Evolutionary conservation across 305 asterid genomes (phyloP).

Genomic region (Withania somnifera): DNA sequence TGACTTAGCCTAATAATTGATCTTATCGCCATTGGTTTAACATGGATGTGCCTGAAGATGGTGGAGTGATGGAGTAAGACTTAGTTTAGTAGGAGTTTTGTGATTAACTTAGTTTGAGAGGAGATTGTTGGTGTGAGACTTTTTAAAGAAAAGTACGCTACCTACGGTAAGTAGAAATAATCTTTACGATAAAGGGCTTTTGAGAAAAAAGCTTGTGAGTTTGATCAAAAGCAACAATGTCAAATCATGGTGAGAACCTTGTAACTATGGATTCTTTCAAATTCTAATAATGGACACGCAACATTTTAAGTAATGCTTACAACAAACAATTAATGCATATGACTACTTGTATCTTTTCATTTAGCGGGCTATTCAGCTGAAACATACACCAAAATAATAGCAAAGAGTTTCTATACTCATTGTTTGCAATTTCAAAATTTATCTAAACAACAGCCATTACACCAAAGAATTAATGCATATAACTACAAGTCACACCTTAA

Average conservation of each 20-base stretch:
- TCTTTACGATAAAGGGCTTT: background rate
- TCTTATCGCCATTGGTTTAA: background rate
- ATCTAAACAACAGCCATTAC: no score
- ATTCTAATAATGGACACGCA: background rate
- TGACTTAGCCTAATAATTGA: background rate
- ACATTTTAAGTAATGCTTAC: no score
- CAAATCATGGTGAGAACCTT: background rate
- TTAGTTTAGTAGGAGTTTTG: background rate
- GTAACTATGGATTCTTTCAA: background rate
- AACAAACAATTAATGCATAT: no score
- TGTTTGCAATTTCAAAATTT: no score
- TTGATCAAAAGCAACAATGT: background rate
- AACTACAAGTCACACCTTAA: no score
- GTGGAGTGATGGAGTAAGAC: background rate
- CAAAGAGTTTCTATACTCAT: no score
- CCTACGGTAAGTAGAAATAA: background rate
- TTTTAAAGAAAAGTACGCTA: background rate
- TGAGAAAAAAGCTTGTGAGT: background rate
- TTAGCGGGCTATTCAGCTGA: no score
- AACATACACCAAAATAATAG: no score
- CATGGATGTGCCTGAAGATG: background rate
- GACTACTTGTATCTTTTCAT: no score
- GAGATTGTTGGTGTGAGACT: background rate
- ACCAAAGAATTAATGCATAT: no score
- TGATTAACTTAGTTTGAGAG: background rate